A percentile compares a stretch with the other conserved stretches of the same genome.
These are phyloP conservation scores for Solanum rostratum DNA, from an alignment of 257 asterid genomes.

Conservation along the genomic window DNA sequence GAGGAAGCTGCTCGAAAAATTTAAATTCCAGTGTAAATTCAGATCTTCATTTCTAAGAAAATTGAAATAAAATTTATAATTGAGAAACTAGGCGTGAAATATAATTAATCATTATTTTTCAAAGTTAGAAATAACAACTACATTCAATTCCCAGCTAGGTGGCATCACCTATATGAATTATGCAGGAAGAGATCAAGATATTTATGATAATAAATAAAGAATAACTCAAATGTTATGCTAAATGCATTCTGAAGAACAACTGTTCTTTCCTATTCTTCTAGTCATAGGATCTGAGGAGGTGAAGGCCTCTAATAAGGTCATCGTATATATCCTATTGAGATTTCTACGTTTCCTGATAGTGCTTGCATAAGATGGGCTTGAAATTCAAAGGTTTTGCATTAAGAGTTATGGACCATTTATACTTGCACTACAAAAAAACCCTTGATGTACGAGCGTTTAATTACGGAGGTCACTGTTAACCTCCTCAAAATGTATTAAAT, in stretches of 20 bases:
- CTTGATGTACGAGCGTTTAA: no score
- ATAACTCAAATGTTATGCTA: neutral
- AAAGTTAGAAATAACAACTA: neutral
- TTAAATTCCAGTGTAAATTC: neutral
- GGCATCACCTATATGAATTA: neutral
- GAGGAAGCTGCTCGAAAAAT: neutral
- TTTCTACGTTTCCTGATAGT: neutral
- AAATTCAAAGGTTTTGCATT: neutral
- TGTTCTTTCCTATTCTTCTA: neutral
- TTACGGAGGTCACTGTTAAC: no score
- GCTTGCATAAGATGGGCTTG: neutral
- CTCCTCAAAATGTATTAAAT: no score
- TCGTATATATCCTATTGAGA: neutral
- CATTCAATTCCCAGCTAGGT: neutral
- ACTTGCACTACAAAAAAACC: no score
- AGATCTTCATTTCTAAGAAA: neutral
- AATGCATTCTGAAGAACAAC: neutral
- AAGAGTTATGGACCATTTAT: neutral
- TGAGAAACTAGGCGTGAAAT: neutral
- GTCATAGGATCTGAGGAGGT: neutral
- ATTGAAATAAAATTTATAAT: neutral
- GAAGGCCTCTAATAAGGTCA: neutral
- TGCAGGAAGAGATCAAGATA: neutral
- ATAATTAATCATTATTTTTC: neutral
- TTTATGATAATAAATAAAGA: neutral